Base-by-base conservation (phyloP, 768 basidiomycete species). In the Asterophora parasitica region DNA sequence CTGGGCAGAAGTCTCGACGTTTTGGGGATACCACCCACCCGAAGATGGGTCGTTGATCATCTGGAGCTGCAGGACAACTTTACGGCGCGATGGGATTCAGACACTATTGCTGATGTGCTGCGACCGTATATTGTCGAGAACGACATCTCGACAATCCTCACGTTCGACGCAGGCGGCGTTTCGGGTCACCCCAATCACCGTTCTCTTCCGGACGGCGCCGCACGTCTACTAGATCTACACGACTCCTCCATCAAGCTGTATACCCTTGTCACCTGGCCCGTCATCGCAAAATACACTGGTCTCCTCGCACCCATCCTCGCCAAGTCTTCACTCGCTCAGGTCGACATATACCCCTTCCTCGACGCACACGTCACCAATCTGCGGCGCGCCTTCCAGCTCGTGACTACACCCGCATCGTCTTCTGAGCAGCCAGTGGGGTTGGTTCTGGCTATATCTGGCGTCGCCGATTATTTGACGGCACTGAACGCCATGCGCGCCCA, bases 181-280 rank as follows among this genome's bases (percentile, higher is more conserved):
- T 90, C 92, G n/a, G 71, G 70, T 3, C 93, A 95, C 59, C 88
- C 88, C 2, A 96, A 96, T 61, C 93, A 96, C 65, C 74, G 70
- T 52, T 82, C 91, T 1, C 71, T 93, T 13, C 78, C 76, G 7
- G 61, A 66, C 16, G 87, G 83, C 32, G 77, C 75, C 31, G 61
- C 71, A 33, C 63, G 71, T 44, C 71, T 86, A 16, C 57, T 73
- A 42, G 30, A 51, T 57, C 58, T 56, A 32, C 33, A 40, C 56
- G 23, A 10, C 34, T 58, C 15, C 46, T 50, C 20, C 57, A 61
- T 47, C 23, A 11, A 20, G 4, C 66, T 86, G 10, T 90, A 78
- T 64, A 74, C 75, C 26, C 77, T 92, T 30, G 62, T 78, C 58
- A 80, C 84, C 9, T 73, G 77, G 16, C 74, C 84, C 0, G 54